Percentiles rank a stretch among this genome's conserved stretches.
phyloP scores from a whole-genome alignment of 352 stramenopile species.

The Globisporangium paroecandrum region DNA sequence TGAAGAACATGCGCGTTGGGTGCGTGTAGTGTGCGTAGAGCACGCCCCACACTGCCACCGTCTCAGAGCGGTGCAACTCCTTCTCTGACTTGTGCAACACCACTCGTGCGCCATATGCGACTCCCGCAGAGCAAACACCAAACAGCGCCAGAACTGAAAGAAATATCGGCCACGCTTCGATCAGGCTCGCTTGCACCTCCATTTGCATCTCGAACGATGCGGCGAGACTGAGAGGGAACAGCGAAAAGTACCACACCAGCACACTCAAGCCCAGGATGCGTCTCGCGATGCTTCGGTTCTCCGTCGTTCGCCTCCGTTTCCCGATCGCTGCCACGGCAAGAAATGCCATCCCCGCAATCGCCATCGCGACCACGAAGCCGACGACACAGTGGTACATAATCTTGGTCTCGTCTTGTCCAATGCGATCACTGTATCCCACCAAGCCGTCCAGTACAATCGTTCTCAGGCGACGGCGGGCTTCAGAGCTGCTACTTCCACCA shows the following conservation, averaged over 20 bases:
- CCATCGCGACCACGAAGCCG: slow-evolving; percentile 23
- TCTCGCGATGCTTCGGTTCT: slow-evolving; percentile 20
- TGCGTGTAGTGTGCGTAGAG: slow-evolving; percentile 37
- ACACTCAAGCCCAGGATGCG: slow-evolving; percentile 35
- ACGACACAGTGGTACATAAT: slow-evolving; percentile 26
- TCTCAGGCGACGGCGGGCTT: slow-evolving; percentile 19
- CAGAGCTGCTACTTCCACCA: background rate
- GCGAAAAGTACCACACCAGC: slow-evolving; percentile 34
- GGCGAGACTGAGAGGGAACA: slow-evolving; percentile 38
- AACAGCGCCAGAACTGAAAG: slow-evolving; percentile 25
- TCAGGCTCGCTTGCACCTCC: slow-evolving; percentile 18
- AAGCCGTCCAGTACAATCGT: slow-evolving; percentile 22
- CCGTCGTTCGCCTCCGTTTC: background rate
- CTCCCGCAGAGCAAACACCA: slow-evolving; percentile 21
- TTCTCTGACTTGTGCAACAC: slow-evolving; percentile 24
- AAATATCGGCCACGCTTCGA: slow-evolving; percentile 16
- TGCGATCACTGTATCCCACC: slow-evolving; percentile 28
- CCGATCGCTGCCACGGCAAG: slow-evolving; percentile 15
- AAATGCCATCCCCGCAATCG: slow-evolving; percentile 20
- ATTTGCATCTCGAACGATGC: slow-evolving; percentile 34
- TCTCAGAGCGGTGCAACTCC: slow-evolving; percentile 24
- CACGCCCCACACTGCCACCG: slow-evolving; percentile 28
- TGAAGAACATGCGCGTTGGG: slow-evolving; percentile 37
- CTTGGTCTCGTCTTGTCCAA: slow-evolving; percentile 24
- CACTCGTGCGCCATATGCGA: slow-evolving; percentile 16